Percentiles rank a stretch among this genome's conserved stretches.
phyloP scores from a whole-genome alignment of 1,284 basidiomycete genomes.

The Blastosporella zonata region DNA sequence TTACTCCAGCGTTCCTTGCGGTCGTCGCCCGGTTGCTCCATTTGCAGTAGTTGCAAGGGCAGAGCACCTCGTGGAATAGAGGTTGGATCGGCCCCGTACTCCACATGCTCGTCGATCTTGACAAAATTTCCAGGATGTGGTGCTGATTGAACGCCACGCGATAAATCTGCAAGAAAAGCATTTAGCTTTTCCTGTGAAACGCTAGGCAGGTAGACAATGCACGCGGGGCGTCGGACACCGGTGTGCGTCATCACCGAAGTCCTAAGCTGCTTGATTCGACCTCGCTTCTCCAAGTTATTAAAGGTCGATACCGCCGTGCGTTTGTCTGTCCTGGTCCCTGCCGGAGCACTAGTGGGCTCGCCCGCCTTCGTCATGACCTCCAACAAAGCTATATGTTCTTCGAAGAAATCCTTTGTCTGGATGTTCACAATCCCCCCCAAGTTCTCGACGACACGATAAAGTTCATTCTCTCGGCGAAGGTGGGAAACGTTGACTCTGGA shows the following conservation, averaged over 20 bases:
- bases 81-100: constrained; percentile 45
- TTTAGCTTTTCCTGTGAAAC: constrained; percentile 49
- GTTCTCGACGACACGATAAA: constrained; percentile 58
- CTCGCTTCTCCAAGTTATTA: constrained; percentile 56
- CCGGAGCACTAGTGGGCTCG: constrained; percentile 63
- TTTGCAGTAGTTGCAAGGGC: constrained; percentile 40
- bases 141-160: constrained; percentile 33
- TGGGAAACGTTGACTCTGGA: constrained; percentile 65
- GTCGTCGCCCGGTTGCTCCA: constrained; percentile 38
- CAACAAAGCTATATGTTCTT: constrained; percentile 59
- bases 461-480: constrained; percentile 73
- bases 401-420: constrained; percentile 64
- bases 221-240: constrained; percentile 51
- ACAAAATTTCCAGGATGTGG: constrained; percentile 30
- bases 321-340: constrained; percentile 69
- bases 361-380: constrained; percentile 51
- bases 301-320: constrained; percentile 63
- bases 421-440: constrained; percentile 64
- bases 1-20: constrained; percentile 43
- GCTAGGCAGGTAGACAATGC: constrained; percentile 59
- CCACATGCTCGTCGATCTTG: constrained; percentile 50
- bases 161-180: constrained; percentile 50
- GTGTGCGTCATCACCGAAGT: constrained; percentile 54
- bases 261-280: constrained; percentile 63
- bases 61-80: constrained; percentile 30